A percentile compares a stretch with the other conserved stretches of the same genome.
phyloP scores from a whole-genome alignment of 2,329 filamentous ascomycete genomes.

The Dothidotthia symphoricarpi region DNA sequence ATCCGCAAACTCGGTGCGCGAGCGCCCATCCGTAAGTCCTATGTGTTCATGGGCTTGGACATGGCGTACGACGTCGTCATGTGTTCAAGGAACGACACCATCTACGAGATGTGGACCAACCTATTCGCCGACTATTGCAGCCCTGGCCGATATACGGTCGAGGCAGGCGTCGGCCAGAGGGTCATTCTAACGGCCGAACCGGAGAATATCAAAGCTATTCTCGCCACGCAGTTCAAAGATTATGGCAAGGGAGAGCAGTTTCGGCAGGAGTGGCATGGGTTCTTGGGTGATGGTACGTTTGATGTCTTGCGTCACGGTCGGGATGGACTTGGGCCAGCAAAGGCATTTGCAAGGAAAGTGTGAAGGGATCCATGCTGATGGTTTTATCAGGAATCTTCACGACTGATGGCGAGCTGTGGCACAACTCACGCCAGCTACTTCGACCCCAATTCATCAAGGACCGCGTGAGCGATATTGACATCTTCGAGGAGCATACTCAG shows the following conservation, averaged over 20 bases:
- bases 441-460: slow-evolving; percentile 85
- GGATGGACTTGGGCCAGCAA: too few species aligned
- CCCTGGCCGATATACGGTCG: slow-evolving; percentile 56
- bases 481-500: slow-evolving; percentile 77
- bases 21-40: slow-evolving; percentile 44
- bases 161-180: slow-evolving; percentile 59
- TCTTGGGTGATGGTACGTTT: slow-evolving; percentile 68
- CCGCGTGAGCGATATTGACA: slow-evolving; percentile 75
- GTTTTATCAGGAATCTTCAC: slow-evolving; percentile 54
- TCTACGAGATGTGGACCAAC: slow-evolving; percentile 61
- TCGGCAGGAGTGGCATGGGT: slow-evolving; percentile 71
- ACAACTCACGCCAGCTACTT: slow-evolving; percentile 75
- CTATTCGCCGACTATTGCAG: slow-evolving; percentile 48
- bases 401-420: slow-evolving; percentile 78
- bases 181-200: slow-evolving; percentile 75
- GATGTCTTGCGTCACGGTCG: too few species aligned
- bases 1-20: slow-evolving; percentile 46
- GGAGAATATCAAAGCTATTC: slow-evolving; percentile 85
- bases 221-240: slow-evolving; percentile 83
- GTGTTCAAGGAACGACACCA: slow-evolving; percentile 53
- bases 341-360: too few species aligned
- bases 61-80: slow-evolving; percentile 59
- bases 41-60: slow-evolving; percentile 58
- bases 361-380: too few species aligned
- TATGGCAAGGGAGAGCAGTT: slow-evolving; percentile 80